Percentiles rank a stretch among this genome's conserved stretches.
Evolutionary conservation across 768 basidiomycete genomes (phyloP).

Genomic region (Wakefieldia striispora): DNA sequence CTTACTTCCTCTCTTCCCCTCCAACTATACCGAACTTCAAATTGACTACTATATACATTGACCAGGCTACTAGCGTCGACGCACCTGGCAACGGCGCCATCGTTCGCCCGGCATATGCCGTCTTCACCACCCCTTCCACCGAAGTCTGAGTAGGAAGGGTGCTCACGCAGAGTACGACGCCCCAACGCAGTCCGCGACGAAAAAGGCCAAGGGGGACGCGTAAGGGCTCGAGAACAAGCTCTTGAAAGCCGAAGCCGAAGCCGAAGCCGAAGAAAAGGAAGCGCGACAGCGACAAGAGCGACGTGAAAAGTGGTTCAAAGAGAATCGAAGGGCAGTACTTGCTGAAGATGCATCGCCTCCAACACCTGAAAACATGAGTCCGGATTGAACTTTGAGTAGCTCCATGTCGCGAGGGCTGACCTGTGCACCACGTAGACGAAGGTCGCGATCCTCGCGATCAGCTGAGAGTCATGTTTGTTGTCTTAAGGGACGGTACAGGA

Average conservation of each 20-base stretch:
- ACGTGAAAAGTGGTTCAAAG: conserved; percentile 74
- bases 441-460: conserved; percentile 76
- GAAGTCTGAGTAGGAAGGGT: conserved; percentile 66
- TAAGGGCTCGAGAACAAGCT: conserved; percentile 87
- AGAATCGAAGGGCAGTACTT: conserved; percentile 84
- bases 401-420: conserved; percentile 2
- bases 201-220: conserved; percentile 90
- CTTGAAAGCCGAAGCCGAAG: conserved; percentile 73
- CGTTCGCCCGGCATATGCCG: conserved; percentile 72
- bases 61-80: conserved; percentile 79
- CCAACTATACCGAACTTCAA: too few relatives aligned
- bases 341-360: conserved; percentile 71
- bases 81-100: conserved; percentile 67
- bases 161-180: conserved; percentile 64
- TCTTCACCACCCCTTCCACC: conserved; percentile 50
- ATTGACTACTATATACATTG: conserved; percentile 64
- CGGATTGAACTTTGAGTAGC: background rate
- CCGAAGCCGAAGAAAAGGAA: too few relatives aligned
- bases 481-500: conserved; percentile 93
- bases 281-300: conserved; percentile 66
- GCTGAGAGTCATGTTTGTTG: conserved; percentile 90
- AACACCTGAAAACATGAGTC: conserved; percentile 57
- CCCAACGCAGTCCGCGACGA: conserved; percentile 79
- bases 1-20: too few relatives aligned
- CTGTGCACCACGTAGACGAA: conserved; percentile 52